Percentiles rank a stretch among this genome's conserved stretches.
phyloP scores from a whole-genome alignment of 495 filamentous ascomycete genomes.

The Astrothelium macrocarpum region DNA sequence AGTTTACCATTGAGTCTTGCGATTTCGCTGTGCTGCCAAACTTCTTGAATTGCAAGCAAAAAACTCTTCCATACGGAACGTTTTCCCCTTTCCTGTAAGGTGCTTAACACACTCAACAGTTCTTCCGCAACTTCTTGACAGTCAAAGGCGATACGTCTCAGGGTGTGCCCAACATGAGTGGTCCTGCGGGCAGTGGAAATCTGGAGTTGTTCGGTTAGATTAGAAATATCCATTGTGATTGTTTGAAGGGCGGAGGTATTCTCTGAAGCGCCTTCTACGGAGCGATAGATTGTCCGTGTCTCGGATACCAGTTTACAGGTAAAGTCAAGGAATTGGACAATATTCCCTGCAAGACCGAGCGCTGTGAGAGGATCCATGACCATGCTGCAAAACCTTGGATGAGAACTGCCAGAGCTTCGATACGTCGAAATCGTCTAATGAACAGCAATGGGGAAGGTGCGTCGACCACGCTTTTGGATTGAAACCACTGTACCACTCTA shows the following conservation, averaged over 20 bases:
- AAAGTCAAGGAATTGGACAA: neutral
- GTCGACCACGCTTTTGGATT: neutral
- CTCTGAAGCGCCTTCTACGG: neutral
- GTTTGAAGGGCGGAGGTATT: neutral
- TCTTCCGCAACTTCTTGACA: neutral
- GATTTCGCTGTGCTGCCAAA: neutral
- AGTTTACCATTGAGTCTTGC: neutral
- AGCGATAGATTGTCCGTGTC: neutral
- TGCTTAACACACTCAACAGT: neutral
- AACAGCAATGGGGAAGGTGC: neutral
- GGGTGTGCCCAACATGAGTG: neutral
- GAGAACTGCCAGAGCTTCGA: neutral
- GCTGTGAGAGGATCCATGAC: neutral
- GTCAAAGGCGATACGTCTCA: constrained; percentile 2
- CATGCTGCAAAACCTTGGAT: neutral
- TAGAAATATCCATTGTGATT: neutral
- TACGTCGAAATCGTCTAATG: neutral
- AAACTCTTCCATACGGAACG: neutral
- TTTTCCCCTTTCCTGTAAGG: neutral
- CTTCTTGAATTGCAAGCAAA: neutral
- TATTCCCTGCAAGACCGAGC: neutral
- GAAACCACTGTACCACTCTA: neutral
- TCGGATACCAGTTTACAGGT: neutral
- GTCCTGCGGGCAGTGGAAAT: neutral
- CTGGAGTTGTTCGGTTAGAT: neutral